These are phyloP conservation scores for Pythium rishiriense DNA, from an alignment of 352 stramenopile species.

Conservation along the genomic window DNA sequence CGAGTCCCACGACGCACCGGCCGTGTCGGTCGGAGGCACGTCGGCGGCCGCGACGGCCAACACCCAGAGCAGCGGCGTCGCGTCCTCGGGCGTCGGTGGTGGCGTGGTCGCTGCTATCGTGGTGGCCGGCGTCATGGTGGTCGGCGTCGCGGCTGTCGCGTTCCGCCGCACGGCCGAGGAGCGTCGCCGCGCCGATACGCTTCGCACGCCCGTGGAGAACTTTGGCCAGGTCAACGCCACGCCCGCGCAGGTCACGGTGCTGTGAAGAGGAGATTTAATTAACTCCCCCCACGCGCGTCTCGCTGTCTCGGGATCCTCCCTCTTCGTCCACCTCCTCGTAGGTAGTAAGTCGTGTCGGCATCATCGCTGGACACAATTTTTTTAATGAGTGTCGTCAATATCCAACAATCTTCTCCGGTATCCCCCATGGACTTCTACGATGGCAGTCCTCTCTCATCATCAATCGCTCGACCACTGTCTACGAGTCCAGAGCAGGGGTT, in stretches of 20 bases:
- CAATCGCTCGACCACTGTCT: no score
- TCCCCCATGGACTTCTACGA: not conserved
- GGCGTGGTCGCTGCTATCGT: conserved; percentile 9
- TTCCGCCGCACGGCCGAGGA: conserved; percentile 9
- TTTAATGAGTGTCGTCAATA: conserved; percentile 5
- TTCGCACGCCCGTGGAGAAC: conserved; percentile 16
- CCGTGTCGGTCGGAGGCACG: not conserved
- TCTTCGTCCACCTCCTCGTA: not conserved
- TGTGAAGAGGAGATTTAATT: not conserved
- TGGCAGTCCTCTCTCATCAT: no score
- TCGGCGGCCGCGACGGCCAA: conserved; percentile 4
- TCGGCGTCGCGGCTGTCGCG: conserved; percentile 14
- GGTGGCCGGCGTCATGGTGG: conserved; percentile 10
- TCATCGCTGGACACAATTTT: not conserved
- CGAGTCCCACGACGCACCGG: conserved; percentile 8
- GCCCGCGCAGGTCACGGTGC: conserved; percentile 14
- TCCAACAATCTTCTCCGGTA: not conserved
- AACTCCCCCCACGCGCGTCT: not conserved
- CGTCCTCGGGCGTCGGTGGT: not conserved
- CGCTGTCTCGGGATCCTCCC: not conserved
- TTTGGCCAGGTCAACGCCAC: conserved; percentile 16
- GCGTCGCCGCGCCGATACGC: conserved; percentile 10
- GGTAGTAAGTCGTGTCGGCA: conserved; percentile 1
- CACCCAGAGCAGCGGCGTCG: conserved; percentile 5
- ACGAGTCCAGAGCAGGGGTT: no score